Base-by-base conservation (phyloP, 2,329 filamentous ascomycete species). In the Aspergillaceae sp. region DNA sequence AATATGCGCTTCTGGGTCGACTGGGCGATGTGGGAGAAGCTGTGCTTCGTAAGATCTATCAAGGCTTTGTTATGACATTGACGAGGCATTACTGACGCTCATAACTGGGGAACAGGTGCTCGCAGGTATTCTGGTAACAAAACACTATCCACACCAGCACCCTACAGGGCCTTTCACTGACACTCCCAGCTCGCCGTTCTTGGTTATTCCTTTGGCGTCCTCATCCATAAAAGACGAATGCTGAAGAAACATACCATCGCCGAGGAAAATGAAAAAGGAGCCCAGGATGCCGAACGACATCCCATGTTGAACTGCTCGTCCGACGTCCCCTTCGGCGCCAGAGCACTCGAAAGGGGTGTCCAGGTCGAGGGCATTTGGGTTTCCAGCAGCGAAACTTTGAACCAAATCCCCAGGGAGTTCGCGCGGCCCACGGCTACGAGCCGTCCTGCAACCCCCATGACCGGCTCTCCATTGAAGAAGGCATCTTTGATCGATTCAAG, bases 291-390 rank as follows among this genome's bases (percentile, higher is more conserved):
- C 64, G 73, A 80, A 57, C 72, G 80, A 45, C 70, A 76, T 66
- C 51, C 77, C 67, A 63, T 80, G 71, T 51, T 80, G 73, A 57
- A 57, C 29, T 68, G 65, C 51, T 65, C 66, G 41, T 73, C 79
- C 43, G 83, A 87, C 7, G 79, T 94, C 33, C 89, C 88, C 0
- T 96, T 96, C 58, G 90, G 91, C 19, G 80, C 92, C 44, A 82
- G 86, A 55, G 90, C 90, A 5, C 79, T 96, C 41, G 84, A 95
- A 63, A 85, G 79, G 55, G 89, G 89, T 4, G 74, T 94, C 38
- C 79, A 91, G 61, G 79, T 94, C 5, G 87, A 94, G 52, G 90
- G 88, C 3, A 89, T 96, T 43, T 88, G 85, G 83, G 80, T 86
- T 42, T 83, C 80, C 27, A 70, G 72, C 43, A 72, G 73, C 28